These are phyloP conservation scores for Trifolium repens DNA, from an alignment of 306 rosid species.

Conservation along the genomic window DNA sequence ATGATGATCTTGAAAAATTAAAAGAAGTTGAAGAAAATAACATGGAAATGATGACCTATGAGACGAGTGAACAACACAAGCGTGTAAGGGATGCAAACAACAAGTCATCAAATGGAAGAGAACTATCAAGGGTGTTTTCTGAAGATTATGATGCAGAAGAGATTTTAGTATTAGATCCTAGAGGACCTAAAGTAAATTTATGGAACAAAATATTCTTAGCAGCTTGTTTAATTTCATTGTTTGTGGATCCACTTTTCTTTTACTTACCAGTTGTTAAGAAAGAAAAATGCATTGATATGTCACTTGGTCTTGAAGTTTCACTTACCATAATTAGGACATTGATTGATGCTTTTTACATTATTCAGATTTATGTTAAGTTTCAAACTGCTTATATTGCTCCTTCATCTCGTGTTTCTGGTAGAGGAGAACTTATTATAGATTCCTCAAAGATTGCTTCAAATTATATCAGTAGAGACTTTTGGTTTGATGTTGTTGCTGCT, in stretches of 20 bases:
- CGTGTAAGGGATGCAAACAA: conserved; percentile 36
- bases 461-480: conserved; percentile 56
- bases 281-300: conserved; percentile 54
- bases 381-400: conserved; percentile 65
- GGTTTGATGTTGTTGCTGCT: conserved; percentile 63
- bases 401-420: conserved; percentile 68
- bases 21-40: conserved; percentile 32
- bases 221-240: conserved; percentile 63
- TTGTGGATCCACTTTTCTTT: conserved; percentile 65
- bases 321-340: conserved; percentile 58
- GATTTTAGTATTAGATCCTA: conserved; percentile 59
- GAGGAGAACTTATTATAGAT: conserved; percentile 67
- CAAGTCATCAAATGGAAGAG: conserved; percentile 36
- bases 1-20: conserved; percentile 48
- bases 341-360: conserved; percentile 59
- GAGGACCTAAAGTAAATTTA: conserved; percentile 48
- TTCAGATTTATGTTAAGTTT: conserved; percentile 61
- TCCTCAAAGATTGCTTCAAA: conserved; percentile 64
- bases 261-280: conserved; percentile 59
- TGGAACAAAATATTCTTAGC: conserved; percentile 66
- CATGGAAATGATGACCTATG: conserved; percentile 22
- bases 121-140: conserved; percentile 63
- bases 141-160: conserved; percentile 63
- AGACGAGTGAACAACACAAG: conserved; percentile 24
- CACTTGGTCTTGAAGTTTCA: conserved; percentile 44